phyloP scores from a whole-genome alignment of 2,329 filamentous ascomycete species.

The Colletotrichum euphorbiae region DNA sequence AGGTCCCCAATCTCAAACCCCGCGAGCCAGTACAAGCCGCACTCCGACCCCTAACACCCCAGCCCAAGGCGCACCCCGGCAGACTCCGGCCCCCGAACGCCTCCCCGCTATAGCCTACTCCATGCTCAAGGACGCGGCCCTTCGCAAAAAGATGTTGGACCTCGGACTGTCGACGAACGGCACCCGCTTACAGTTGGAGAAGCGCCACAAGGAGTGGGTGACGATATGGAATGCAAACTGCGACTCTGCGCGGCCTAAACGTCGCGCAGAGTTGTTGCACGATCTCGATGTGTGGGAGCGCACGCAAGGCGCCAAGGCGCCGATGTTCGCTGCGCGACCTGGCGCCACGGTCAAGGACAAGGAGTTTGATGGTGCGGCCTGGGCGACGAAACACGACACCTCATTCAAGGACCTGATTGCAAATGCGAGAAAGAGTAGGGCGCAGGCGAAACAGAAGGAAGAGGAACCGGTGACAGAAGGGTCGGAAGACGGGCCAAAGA shows the following conservation, averaged over 20 bases:
- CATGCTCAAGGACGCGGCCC: constrained; percentile 80
- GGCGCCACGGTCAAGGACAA: constrained; percentile 77
- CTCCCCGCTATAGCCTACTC: constrained; percentile 88
- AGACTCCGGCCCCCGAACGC: constrained; percentile 62
- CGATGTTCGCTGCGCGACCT: constrained; percentile 47
- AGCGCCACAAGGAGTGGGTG: constrained; percentile 90
- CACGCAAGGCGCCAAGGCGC: constrained; percentile 75
- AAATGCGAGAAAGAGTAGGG: constrained; percentile 72
- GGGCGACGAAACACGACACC: constrained; percentile 77
- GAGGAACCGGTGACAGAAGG: constrained; percentile 19
- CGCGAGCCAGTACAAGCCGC: not conserved
- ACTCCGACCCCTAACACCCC: constrained; percentile 20
- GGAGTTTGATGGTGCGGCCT: constrained; percentile 84
- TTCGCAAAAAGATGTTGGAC: constrained; percentile 85
- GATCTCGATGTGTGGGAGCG: constrained; percentile 91
- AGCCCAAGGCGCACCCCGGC: constrained; percentile 50
- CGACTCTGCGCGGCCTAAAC: constrained; percentile 80
- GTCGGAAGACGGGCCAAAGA: not conserved
- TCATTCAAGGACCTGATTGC: constrained; percentile 86
- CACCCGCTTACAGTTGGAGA: constrained; percentile 75
- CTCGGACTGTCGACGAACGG: constrained; percentile 82
- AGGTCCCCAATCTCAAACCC: constrained; percentile 48
- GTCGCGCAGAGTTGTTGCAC: constrained; percentile 76
- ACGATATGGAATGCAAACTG: constrained; percentile 98
- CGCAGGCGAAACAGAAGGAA: constrained; percentile 50